Percentiles rank a stretch among this genome's conserved stretches.
Conservation (phyloP, 352 stramenopile species). For the Pythium aristosporum region DNA sequence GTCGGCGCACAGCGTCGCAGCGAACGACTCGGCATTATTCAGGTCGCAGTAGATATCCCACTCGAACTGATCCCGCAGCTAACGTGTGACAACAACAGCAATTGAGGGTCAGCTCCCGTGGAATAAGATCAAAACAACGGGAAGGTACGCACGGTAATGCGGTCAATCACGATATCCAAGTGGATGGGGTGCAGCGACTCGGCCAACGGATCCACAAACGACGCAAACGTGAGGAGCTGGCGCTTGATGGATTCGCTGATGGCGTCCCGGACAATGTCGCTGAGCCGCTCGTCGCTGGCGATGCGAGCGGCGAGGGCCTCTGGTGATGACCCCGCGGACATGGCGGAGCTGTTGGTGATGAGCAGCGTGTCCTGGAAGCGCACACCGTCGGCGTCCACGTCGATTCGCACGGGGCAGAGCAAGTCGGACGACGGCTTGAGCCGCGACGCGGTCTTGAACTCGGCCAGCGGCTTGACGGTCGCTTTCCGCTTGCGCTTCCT, state of each 20-base stretch:
- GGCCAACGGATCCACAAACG: conserved; percentile 31
- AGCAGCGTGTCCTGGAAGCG: conserved; percentile 80
- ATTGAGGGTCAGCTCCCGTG: not conserved
- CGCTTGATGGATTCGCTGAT: conserved; percentile 73
- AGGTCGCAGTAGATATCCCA: conserved; percentile 71
- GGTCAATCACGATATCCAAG: conserved; percentile 70
- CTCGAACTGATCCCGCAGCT: conserved; percentile 81
- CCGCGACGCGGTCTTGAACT: conserved; percentile 28
- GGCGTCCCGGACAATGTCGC: conserved; percentile 45
- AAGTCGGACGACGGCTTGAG: conserved; percentile 32
- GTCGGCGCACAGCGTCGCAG: conserved; percentile 51
- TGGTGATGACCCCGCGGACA: conserved; percentile 33
- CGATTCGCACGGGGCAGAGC: conserved; percentile 74
- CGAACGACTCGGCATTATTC: conserved; percentile 49
- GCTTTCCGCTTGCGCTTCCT: conserved; percentile 67
- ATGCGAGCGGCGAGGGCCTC: conserved; percentile 61
- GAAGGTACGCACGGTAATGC: conserved; percentile 44
- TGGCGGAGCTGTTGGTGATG: conserved; percentile 38
- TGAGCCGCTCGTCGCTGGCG: conserved; percentile 58
- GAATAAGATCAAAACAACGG: not conserved
- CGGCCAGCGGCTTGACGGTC: conserved; percentile 33
- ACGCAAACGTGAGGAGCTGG: conserved; percentile 65
- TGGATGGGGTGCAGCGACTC: conserved; percentile 62
- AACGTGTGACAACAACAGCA: not conserved
- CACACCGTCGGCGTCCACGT: conserved; percentile 72